phyloP scores from a whole-genome alignment of 139 green algal genomes.

The Picochlorum costavermella region DNA sequence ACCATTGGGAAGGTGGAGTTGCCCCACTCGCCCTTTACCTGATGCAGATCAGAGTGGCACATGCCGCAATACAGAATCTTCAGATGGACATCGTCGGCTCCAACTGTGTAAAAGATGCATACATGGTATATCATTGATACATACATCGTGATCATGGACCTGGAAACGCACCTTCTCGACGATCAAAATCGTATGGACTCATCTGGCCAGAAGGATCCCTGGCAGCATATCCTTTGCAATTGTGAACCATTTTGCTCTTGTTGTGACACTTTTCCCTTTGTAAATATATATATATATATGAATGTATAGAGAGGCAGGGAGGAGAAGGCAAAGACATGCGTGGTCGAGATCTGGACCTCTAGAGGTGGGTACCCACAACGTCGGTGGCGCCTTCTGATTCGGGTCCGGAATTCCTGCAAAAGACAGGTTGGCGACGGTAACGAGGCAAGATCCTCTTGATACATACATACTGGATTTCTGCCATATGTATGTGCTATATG shows the following conservation, averaged over 20 bases:
- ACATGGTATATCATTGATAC: neutral
- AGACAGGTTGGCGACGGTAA: too few species aligned
- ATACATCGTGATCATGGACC: neutral
- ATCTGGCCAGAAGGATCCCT: neutral
- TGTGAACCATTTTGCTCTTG: neutral
- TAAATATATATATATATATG: neutral
- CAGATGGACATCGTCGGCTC: conserved; percentile 45
- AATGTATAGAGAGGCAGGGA: too few species aligned
- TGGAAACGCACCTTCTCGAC: neutral
- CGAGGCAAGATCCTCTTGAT: too few species aligned
- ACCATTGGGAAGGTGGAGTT: conserved; percentile 26
- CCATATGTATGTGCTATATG: too few species aligned
- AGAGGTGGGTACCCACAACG: too few species aligned
- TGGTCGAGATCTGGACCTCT: too few species aligned
- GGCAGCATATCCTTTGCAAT: neutral
- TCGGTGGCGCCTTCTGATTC: too few species aligned
- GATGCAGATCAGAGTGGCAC: conserved; percentile 79
- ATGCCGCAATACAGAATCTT: conserved; percentile 53
- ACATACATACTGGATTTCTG: too few species aligned
- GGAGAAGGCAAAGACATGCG: too few species aligned
- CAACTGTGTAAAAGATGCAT: conserved; percentile 37
- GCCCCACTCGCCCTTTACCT: conserved; percentile 57
- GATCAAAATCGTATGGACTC: neutral
- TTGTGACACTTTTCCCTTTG: neutral
- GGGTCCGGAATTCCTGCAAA: too few species aligned